Base-by-base conservation (phyloP, 495 filamentous ascomycete species). In the Hypoxylon intermedium region DNA sequence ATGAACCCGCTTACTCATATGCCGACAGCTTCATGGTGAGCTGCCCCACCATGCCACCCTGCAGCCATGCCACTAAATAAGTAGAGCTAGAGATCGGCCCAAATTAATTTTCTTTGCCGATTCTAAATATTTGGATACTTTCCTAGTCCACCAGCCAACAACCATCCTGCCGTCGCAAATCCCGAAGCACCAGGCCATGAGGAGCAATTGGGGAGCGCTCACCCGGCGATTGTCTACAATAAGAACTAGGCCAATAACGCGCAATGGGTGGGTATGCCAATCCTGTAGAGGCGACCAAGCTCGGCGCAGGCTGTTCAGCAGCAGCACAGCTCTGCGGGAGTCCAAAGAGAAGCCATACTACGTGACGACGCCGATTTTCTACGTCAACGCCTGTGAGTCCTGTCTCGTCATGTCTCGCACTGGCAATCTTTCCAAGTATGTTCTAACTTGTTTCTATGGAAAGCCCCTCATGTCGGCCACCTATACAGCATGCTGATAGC, bases 361-460 rank as follows among this genome's bases (percentile, higher is more conserved):
- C 82, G 81, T 97, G 65, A 98, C 94, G 2, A 92, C 91, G 5
- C 94, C 94, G 5, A 99, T 99, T 43, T 99, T 98, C 80, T 99
- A 99, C 70, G 95, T 98, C 73, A 99, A 99, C 82, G 91, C 93
- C 18, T 87, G 92, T 95, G 80, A 63, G 78, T 57, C 51, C 2
- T 38, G 15, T 9, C 36, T 38, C 30, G 23, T 34, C 1, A 18
- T n/a, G 6, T 13, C n/a, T 19, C 9, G 1, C 18, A n/a, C 19
- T 12, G 18, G 9, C 30, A 3, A n/a, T 18, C 16, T 43, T 13
- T 16, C 40, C 28, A n/a, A 26, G 3, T 36, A 21, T 34, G 13
- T 13, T 46, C 50, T 64, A 23, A 65, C 33, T 33, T 9, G 33
- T 12, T 12, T 15, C 30, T 11, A 7, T 45, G 21, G n/a, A 21